Base-by-base conservation (phyloP, 495 filamentous ascomycete genomes). In the Letharia columbiana region DNA sequence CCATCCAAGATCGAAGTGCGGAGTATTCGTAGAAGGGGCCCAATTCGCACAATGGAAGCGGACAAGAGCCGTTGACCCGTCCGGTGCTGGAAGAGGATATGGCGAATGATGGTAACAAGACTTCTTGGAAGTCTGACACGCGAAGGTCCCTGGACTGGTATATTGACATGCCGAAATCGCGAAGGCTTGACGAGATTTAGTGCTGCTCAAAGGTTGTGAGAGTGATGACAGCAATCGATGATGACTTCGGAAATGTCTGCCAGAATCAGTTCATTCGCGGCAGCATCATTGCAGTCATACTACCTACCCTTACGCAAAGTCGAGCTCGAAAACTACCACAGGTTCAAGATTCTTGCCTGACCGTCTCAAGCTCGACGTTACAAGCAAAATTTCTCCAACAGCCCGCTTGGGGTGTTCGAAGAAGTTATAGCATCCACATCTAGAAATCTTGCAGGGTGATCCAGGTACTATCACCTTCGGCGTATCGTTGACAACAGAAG, bases 401-500 rank as follows among this genome's bases (percentile, higher is more conserved):
- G 61, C 70, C 64, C 77, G 85, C 23, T 68, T 62, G 17, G 57
- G 58, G 50, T 28, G 39, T 49, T 50, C 12, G 33, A 28, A 66
- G 0, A 67, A 52, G 62, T 80, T 77, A 8, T 67, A 63, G 47
- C 84, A 72, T 60, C 81, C 78, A 20, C 76, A 81, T 8, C 10
- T 84, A 76, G 4, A 71, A 66, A 35, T 79, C 67, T 28, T 78
- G 69, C 0, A 91, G 71, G 0, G 84, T 83, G 0, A 83, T 72
- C 77, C 85, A 87, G 41, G 72, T 79, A 75, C 71, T 78, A 66
- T 77, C 77, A 57, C 76, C 74, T 39, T 81, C 79, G 35, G 81
- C 71, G 72, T 89, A 91, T 12, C 79, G 84, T 69, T 89, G 87
- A 8, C 89, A 82, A 33, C 91, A 77, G 63, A 91, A 88, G 66